Percentiles rank a stretch among this genome's conserved stretches.
Evolutionary conservation across 208 protist species (phyloP).

Genomic region (Wallacemonas sp.): DNA sequence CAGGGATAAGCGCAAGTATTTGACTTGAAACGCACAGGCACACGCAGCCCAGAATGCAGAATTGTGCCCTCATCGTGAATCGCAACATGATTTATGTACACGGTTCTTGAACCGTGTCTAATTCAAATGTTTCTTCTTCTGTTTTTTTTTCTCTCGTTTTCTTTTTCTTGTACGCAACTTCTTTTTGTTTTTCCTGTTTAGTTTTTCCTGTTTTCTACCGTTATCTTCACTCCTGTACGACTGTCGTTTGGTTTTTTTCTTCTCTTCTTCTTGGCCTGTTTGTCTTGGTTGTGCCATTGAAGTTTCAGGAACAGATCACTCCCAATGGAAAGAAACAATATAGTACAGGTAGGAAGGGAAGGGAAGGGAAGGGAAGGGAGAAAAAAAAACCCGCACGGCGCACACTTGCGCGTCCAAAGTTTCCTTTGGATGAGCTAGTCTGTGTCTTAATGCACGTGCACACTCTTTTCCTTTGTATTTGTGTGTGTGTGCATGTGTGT

Average conservation of each 20-base stretch:
- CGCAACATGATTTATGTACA: conserved; percentile 1
- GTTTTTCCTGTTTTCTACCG: background rate
- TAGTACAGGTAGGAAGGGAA: too few relatives aligned
- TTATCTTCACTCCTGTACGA: background rate
- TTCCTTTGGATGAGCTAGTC: too few relatives aligned
- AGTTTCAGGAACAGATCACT: background rate
- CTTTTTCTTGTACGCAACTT: background rate
- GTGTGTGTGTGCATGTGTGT: too few relatives aligned
- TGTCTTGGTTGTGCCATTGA: background rate
- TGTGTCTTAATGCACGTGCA: too few relatives aligned
- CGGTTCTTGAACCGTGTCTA: background rate
- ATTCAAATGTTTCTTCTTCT: background rate
- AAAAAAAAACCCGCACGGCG: too few relatives aligned
- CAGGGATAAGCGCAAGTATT: too few relatives aligned
- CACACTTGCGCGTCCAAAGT: too few relatives aligned
- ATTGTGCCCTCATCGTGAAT: background rate
- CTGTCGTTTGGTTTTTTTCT: background rate
- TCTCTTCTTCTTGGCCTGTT: background rate
- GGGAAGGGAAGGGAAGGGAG: too few relatives aligned
- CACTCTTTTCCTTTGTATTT: too few relatives aligned
- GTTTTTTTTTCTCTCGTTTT: background rate
- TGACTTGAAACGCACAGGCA: background rate
- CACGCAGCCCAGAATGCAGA: background rate
- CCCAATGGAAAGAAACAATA: background rate
- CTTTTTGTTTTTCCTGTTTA: background rate